Evolutionary conservation across 257 asterid species (phyloP).

Genomic region (Ilex aquifolium): DNA sequence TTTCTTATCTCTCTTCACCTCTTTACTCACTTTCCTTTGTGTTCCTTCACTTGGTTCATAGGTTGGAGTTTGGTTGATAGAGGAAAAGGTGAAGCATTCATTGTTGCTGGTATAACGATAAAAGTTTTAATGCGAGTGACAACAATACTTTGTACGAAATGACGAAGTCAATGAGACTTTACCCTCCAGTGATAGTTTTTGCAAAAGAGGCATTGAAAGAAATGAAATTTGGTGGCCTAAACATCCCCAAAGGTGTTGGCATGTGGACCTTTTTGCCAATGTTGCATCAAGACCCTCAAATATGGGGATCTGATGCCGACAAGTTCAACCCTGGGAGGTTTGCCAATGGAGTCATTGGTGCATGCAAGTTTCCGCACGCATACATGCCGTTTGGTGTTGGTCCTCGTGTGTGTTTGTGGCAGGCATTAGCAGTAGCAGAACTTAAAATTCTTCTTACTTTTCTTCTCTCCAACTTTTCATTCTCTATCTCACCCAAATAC

Average conservation of each 20-base stretch:
- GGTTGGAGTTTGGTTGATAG: too few relatives aligned
- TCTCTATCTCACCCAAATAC: neutral
- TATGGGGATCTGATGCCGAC: constrained; percentile 44
- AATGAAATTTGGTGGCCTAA: constrained; percentile 28
- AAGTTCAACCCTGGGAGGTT: constrained; percentile 42
- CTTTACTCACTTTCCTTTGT: too few relatives aligned
- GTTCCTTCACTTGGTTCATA: too few relatives aligned
- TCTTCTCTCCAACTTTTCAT: neutral
- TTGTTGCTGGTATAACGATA: too few relatives aligned
- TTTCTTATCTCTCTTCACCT: too few relatives aligned
- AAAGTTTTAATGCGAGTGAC: too few relatives aligned
- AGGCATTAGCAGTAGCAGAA: neutral
- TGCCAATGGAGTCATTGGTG: constrained; percentile 36
- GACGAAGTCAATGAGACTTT: constrained; percentile 33
- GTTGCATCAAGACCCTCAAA: constrained; percentile 28
- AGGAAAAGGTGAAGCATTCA: too few relatives aligned
- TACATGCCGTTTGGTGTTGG: constrained; percentile 16
- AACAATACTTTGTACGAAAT: neutral
- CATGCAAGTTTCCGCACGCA: constrained; percentile 39
- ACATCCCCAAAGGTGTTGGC: constrained; percentile 35
- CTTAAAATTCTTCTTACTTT: neutral
- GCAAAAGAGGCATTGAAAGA: constrained; percentile 36
- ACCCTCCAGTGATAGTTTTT: constrained; percentile 31
- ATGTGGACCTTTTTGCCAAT: constrained; percentile 33
- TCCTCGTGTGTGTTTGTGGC: neutral